Base-by-base conservation (phyloP, 306 rosid genomes). In the Hippophae gyantsensis region DNA sequence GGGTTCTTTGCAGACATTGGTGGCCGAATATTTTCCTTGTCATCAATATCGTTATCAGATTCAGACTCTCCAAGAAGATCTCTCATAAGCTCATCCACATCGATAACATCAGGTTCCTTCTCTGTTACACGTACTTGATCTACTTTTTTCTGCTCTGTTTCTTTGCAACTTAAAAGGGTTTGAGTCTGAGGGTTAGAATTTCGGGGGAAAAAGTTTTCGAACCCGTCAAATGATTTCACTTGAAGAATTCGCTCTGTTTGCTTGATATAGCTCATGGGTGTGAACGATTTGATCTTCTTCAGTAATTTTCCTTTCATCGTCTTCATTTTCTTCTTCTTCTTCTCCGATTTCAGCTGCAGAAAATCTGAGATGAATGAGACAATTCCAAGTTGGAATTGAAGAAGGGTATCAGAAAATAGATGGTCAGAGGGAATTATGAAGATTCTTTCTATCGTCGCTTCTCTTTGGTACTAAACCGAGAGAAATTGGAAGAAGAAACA, bases 271-370 rank as follows among this genome's bases (percentile, higher is more conserved):
- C 55, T 83, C 52, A 76, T 54, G 11, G 81, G 95, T 49, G 64
- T 65, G 66, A 87, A 79, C n/a, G 96, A 79, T 72, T 87, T 92
- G 52, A 92, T 81, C 78, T 79, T 92, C 87, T 81, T 87, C 75
- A 85, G 27, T 40, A 92, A 54, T 13, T 78, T 92, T 40, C 95
- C 93, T 63, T 78, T 83, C 81, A 92, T 11, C 43, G 87, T 92
- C 69, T 74, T 83, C 94, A 84, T 86, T 25, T 55, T 54, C 48
- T 25, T 63, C 55, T 48, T 42, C 49, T 2, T 7, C 6, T 23
- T 23, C 5, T 23, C 26, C 38, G 0, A 56, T 8, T 23, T 42
- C 6, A 14, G 27, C 46, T 23, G 11, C 41, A 49, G 45, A 11
- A 48, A 63, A 61, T 57, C 66, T 53, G 51, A 66, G 53, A 13